These are phyloP conservation scores for Eucalyptus virginea DNA, from an alignment of 345 rosid genomes.

Conservation along the genomic window DNA sequence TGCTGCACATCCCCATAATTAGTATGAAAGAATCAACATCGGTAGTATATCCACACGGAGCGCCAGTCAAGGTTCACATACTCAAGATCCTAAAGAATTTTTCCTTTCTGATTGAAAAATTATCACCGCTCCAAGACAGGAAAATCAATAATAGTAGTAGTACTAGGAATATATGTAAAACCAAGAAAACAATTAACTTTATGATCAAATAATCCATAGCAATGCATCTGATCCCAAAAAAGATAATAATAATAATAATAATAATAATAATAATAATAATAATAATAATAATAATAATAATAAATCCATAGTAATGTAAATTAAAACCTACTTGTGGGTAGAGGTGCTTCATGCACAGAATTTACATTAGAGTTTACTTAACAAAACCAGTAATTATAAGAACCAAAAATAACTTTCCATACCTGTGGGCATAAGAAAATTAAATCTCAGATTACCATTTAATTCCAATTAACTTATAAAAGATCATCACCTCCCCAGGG, in stretches of 20 bases:
- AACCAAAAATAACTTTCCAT: background rate
- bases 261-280: no score
- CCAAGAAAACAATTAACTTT: background rate
- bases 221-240: background rate
- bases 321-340: background rate
- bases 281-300: no score
- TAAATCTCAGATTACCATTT: background rate
- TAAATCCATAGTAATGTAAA: background rate
- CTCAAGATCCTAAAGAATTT: background rate
- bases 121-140: background rate
- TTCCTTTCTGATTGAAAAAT: no score
- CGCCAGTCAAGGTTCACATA: background rate
- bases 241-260: no score
- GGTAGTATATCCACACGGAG: no score
- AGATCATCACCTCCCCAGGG: background rate
- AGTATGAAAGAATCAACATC: no score
- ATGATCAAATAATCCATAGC: background rate
- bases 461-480: background rate
- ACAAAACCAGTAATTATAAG: background rate
- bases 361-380: background rate
- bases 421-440: background rate
- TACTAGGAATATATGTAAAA: background rate
- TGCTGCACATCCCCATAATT: no score
- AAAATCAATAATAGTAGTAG: background rate
- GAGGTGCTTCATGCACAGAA: background rate